These are phyloP conservation scores for Hypoxylon subgilvum DNA, from an alignment of 495 filamentous ascomycete genomes.

Conservation along the genomic window DNA sequence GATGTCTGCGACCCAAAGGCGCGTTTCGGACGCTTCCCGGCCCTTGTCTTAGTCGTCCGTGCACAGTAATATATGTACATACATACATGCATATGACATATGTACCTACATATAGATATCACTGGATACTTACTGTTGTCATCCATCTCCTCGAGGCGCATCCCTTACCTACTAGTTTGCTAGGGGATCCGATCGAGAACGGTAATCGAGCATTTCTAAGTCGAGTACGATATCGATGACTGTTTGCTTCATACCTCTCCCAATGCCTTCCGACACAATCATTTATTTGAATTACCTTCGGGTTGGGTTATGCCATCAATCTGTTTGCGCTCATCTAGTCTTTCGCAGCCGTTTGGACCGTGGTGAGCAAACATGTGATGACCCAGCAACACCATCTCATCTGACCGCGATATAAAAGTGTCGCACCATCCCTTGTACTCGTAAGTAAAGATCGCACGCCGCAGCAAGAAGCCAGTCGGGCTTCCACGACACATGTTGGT, in stretches of 20 bases:
- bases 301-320: neutral
- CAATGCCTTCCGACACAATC: neutral
- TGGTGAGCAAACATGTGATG: neutral
- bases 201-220: neutral
- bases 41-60: too few species aligned
- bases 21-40: too few species aligned
- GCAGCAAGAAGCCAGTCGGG: conserved; percentile 4
- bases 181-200: too few species aligned
- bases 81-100: too few species aligned
- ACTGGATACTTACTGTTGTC: too few species aligned
- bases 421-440: neutral
- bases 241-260: conserved; percentile 5
- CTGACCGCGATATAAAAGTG: conserved; percentile 2
- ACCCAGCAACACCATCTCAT: conserved; percentile 1
- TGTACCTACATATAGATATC: too few species aligned
- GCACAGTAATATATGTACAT: too few species aligned
- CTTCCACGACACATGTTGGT: neutral
- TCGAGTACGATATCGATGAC: conserved; percentile 9
- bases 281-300: too few species aligned
- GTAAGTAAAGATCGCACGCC: neutral
- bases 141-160: too few species aligned
- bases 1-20: too few species aligned
- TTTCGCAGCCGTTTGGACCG: neutral
- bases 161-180: too few species aligned
- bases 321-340: neutral